These are phyloP conservation scores for Hippophae tibetana DNA, from an alignment of 306 rosid species.

Conservation along the genomic window DNA sequence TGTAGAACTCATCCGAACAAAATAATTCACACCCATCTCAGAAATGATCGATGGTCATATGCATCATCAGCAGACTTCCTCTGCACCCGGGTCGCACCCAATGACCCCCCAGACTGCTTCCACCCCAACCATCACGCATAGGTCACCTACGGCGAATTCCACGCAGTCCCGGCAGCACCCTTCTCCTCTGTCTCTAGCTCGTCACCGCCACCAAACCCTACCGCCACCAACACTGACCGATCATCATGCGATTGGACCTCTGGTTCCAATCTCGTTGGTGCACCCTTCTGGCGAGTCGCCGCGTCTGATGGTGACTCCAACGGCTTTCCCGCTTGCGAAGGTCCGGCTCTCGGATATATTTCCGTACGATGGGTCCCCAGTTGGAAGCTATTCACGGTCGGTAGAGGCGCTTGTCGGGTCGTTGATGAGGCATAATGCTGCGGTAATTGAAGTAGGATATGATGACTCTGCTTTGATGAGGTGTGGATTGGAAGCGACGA, in stretches of 20 bases:
- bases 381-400: conserved; percentile 49
- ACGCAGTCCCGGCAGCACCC: conserved; percentile 14
- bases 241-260: conserved; percentile 33
- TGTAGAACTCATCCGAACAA: too few relatives aligned
- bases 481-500: conserved; percentile 78
- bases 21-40: conserved; percentile 18
- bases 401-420: conserved; percentile 64
- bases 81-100: conserved; percentile 57
- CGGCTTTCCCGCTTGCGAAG: conserved; percentile 40
- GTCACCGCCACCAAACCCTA: conserved; percentile 34
- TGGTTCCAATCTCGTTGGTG: conserved; percentile 32
- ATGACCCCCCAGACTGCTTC: conserved; percentile 43
- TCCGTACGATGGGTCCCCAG: conserved; percentile 70
- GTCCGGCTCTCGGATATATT: conserved; percentile 74
- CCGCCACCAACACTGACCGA: conserved; percentile 21
- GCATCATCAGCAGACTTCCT: conserved; percentile 54
- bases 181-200: conserved; percentile 34
- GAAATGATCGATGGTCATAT: conserved; percentile 73
- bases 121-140: conserved; percentile 34
- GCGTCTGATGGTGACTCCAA: conserved; percentile 24
- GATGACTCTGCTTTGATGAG: conserved; percentile 65
- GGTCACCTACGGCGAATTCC: conserved; percentile 44
- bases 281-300: conserved; percentile 36
- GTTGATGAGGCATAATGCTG: conserved; percentile 81
- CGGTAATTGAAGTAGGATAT: conserved; percentile 57